Conservation (phyloP, 2,329 filamentous ascomycete genomes). For the Epichloe glyceriae region DNA sequence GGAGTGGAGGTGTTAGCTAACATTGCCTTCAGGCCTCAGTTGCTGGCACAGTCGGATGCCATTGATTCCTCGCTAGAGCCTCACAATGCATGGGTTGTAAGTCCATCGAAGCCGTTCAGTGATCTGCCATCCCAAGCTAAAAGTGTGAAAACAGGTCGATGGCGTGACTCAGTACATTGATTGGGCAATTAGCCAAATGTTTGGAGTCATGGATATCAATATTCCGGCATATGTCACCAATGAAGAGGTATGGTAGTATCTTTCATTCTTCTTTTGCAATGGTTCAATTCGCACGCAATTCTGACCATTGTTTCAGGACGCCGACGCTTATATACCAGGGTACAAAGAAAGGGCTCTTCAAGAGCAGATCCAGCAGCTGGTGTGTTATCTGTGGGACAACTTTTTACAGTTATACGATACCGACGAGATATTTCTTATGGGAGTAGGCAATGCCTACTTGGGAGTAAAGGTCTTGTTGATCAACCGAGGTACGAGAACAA, state of each 20-base stretch:
- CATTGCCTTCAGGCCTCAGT: constrained; percentile 40
- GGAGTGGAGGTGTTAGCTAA: background rate
- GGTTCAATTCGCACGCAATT: background rate
- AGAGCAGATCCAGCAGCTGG: constrained; percentile 55
- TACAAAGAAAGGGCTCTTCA: constrained; percentile 36
- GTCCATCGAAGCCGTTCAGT: constrained; percentile 18
- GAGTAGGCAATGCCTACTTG: constrained; percentile 78
- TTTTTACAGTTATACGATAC: constrained; percentile 69
- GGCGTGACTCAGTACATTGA: constrained; percentile 67
- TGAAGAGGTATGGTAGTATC: constrained; percentile 33
- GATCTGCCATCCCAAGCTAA: background rate
- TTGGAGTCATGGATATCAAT: constrained; percentile 84
- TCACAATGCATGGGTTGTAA: constrained; percentile 80
- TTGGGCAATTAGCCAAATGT: constrained; percentile 66
- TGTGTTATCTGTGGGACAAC: constrained; percentile 91
- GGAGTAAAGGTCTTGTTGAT: constrained; percentile 72
- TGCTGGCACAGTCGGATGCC: constrained; percentile 53
- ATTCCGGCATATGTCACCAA: constrained; percentile 65
- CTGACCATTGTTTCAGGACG: constrained; percentile 23
- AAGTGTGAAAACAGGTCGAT: constrained; percentile 52
- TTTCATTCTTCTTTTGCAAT: background rate
- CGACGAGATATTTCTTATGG: constrained; percentile 71
- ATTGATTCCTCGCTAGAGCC: constrained; percentile 62
- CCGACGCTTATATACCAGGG: constrained; percentile 32
- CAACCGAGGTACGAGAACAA: constrained; percentile 48